Evolutionary conservation across 148 eudicot genomes (phyloP), one percentile per base, ranked within the genome.

Genomic region (Vaccinium myrtillus): DNA sequence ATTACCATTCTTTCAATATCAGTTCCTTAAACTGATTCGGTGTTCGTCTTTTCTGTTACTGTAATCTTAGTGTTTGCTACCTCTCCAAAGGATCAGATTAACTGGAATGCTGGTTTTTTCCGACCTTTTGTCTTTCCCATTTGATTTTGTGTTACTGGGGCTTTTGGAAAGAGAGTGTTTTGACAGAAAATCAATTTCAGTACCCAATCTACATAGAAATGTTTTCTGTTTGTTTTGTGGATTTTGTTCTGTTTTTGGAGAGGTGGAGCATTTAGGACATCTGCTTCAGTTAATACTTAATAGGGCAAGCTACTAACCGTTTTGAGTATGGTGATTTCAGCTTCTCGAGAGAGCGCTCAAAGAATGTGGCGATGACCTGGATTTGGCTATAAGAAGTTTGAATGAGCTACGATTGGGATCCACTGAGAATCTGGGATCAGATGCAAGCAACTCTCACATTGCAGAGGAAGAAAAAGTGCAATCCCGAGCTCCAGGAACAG

Each of bases 341-440:
- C 90, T 94, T 83, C 90, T 95, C 78, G 95, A 93, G 88, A 89
- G 90, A 89, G 92, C 94, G 12, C 94, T 95, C 77, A 91, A 93
- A 81, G 91, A 94, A 83, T 89, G 88, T 84, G 96, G 95, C 75
- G 88, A 92, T 89, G 98, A 95, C 87, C 79, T 95, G 87, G 96
- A 95, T 87, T 85, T 89, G 83, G 93, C 98, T 49, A 94, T 94
- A 46, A 92, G 90, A 90, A 90, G 94, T 84, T 82, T 95, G 83
- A 94, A 88, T 83, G 98, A 94, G 81, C 94, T 95, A 46, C 89
- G 92, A 79, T 83, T 94, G 87, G 94, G 95, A 84, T 89, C 86
- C 77, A 75, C 85, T 55, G 90, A 87, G 14, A 90, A 83, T 51
- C 59, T 70, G 67, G 88, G 69, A 18, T 77, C 90, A 56, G 73